Conservation (phyloP, 2,329 filamentous ascomycete species). For the Davidsoniella neocaledoniae region DNA sequence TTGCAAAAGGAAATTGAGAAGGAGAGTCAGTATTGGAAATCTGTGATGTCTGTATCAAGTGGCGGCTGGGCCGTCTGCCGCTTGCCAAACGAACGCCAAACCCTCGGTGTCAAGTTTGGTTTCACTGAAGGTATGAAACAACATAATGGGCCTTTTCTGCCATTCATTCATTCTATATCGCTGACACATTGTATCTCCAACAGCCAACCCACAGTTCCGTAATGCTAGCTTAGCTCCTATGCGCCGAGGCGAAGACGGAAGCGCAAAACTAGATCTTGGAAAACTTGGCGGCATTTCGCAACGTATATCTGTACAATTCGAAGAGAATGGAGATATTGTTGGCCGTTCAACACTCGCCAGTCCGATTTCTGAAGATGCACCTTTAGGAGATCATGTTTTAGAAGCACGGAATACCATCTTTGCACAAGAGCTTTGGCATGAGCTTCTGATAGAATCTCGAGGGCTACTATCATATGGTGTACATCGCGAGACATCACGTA, state of each 20-base stretch:
- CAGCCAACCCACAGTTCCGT: constrained; percentile 39
- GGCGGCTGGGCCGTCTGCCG: constrained; percentile 76
- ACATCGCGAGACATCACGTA: constrained; percentile 38
- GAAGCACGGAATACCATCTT: constrained; percentile 66
- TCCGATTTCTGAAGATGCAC: constrained; percentile 34
- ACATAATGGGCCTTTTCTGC: constrained; percentile 16
- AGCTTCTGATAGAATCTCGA: constrained; percentile 69
- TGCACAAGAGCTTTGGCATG: constrained; percentile 77
- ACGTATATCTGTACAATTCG: constrained; percentile 51
- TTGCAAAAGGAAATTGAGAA: constrained; percentile 61
- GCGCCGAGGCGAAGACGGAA: constrained; percentile 55
- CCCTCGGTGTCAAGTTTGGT: constrained; percentile 74
- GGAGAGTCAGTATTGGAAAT: constrained; percentile 79
- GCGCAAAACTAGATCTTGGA: constrained; percentile 54
- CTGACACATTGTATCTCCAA: background rate
- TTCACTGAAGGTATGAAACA: constrained; percentile 50
- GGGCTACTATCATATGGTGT: constrained; percentile 55
- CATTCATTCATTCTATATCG: constrained; percentile 11
- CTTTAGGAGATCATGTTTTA: constrained; percentile 51
- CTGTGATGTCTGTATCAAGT: constrained; percentile 64
- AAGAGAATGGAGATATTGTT: constrained; percentile 34
- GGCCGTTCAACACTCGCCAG: constrained; percentile 33
- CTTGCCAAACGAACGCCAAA: constrained; percentile 54
- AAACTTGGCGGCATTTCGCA: constrained; percentile 33
- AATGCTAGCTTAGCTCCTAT: constrained; percentile 68